A percentile compares a stretch with the other conserved stretches of the same genome.
Conservation (phyloP, 2,329 filamentous ascomycete genomes). For the Botryosphaeria dothidea region DNA sequence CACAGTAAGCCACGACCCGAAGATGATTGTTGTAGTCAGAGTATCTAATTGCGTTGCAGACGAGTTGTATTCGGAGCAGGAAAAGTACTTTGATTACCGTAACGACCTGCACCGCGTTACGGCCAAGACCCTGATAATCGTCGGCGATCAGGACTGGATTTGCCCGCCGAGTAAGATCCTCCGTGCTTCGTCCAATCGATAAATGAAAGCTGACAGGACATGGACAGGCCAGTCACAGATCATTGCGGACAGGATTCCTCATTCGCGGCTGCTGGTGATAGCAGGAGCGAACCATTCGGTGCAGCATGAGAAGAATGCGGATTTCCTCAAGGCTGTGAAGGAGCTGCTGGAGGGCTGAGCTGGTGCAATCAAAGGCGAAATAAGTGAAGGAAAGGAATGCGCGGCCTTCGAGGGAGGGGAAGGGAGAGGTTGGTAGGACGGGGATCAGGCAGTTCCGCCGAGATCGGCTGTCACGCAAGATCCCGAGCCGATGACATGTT, state of each 20-base stretch:
- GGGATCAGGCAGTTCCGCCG: background rate
- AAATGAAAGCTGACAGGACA: background rate
- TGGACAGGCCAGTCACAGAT: conserved; percentile 30
- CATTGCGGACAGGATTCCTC: conserved; percentile 31
- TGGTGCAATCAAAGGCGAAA: background rate
- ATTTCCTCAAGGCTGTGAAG: conserved; percentile 26
- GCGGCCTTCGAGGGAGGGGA: background rate
- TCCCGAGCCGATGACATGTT: conserved; percentile 2
- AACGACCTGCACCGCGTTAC: conserved; percentile 31
- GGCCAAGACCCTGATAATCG: conserved; percentile 39
- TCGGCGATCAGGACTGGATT: conserved; percentile 44
- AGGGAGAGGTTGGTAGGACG: background rate
- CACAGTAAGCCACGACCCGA: conserved; percentile 32
- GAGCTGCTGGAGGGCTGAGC: background rate
- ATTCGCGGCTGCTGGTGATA: conserved; percentile 32
- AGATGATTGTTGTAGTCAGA: too few species aligned
- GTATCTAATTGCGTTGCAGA: conserved; percentile 26
- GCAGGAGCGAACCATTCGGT: conserved; percentile 40
- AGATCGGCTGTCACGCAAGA: conserved; percentile 16
- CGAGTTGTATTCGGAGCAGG: conserved; percentile 35
- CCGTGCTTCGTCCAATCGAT: background rate
- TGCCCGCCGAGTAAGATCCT: conserved; percentile 30
- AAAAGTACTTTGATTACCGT: conserved; percentile 44
- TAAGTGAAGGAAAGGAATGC: background rate
- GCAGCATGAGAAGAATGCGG: conserved; percentile 36